These are phyloP conservation scores for Synchytrium microbalum DNA, from an alignment of 371 early-diverging fungal genomes.

Conservation along the genomic window DNA sequence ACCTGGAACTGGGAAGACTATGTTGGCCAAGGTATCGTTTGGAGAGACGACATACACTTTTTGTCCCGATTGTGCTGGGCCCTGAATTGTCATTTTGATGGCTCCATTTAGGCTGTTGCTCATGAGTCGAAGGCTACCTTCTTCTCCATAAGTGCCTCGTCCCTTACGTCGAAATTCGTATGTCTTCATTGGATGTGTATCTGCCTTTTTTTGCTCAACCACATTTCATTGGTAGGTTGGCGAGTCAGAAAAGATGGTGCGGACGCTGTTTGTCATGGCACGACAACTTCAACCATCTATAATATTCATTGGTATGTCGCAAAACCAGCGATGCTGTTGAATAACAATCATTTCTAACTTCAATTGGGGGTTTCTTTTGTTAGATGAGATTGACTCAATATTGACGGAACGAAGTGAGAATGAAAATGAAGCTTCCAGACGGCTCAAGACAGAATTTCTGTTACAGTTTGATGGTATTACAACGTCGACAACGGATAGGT, in stretches of 20 bases:
- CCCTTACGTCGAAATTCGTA: constrained; percentile 90
- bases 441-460: constrained; percentile 79
- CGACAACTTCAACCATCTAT: constrained; percentile 51
- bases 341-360: too few species aligned
- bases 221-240: constrained; percentile 46
- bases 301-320: constrained; percentile 42
- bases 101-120: constrained; percentile 66
- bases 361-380: too few species aligned
- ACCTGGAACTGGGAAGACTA: constrained; percentile 90
- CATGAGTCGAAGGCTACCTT: constrained; percentile 89
- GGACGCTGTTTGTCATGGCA: constrained; percentile 56
- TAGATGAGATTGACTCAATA: constrained; percentile 64
- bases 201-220: constrained; percentile 1
- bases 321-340: background rate
- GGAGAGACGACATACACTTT: background rate
- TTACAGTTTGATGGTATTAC: constrained; percentile 67
- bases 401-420: constrained; percentile 58
- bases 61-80: constrained; percentile 1
- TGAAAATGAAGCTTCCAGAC: constrained; percentile 68
- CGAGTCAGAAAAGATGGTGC: constrained; percentile 67
- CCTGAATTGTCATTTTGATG: constrained; percentile 4
- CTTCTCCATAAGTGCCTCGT: constrained; percentile 84
- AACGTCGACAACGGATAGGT: constrained; percentile 37
- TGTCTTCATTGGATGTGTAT: background rate
- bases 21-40: constrained; percentile 53